Base-by-base conservation (phyloP, 495 filamentous ascomycete genomes). In the Thermochaetoides thermophila region DNA sequence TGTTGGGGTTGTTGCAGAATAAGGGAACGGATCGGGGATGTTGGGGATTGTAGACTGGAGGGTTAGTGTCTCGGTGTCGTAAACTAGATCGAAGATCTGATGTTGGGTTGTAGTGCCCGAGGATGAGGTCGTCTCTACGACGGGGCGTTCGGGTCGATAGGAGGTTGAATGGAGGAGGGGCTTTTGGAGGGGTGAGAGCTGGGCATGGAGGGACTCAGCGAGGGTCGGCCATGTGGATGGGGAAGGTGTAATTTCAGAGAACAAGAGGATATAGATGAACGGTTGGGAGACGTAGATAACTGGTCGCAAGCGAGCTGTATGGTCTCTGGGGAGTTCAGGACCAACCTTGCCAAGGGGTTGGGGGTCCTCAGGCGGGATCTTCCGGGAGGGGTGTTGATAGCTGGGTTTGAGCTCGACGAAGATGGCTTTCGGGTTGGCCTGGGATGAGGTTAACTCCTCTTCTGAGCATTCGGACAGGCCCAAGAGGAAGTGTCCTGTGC, bases 251-350 rank as follows among this genome's bases (percentile, higher is more conserved):
- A 6, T 78, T 24, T 62, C 59, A 9, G 74, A 67, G 58, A 96
- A 95, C 11, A 97, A 64, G 44, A 96, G 82, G 4, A 82, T 76
- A 53, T 84, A 94, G 34, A 94, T 78, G 56, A 96, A 95, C 3
- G 89, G 89, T 48, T 70, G 73, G 44, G 83, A 76, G 57, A 61
- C 57, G 36, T 71, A 73, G 29, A 92, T 71, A 3, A 91, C 69
- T 4, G 81, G 81, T 16, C 75, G 73, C 16, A 89, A 56, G 38
- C 71, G 66, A 29, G 68, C 53, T 7, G 57, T 58, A 35, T 68
- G 34, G 39, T 66, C 64, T 26, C 49, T 60, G 38, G 63, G 56
- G 34, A 62, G 59, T 8, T 45, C 42, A 4, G 44, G 30, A 11
- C 25, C 27, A 16, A 45, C n/a, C 11, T 46, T 37, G 15, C 32